Percentiles rank a stretch among this genome's conserved stretches.
phyloP scores from a whole-genome alignment of 345 rosid species.

The Eucalyptus camaldulensis region DNA sequence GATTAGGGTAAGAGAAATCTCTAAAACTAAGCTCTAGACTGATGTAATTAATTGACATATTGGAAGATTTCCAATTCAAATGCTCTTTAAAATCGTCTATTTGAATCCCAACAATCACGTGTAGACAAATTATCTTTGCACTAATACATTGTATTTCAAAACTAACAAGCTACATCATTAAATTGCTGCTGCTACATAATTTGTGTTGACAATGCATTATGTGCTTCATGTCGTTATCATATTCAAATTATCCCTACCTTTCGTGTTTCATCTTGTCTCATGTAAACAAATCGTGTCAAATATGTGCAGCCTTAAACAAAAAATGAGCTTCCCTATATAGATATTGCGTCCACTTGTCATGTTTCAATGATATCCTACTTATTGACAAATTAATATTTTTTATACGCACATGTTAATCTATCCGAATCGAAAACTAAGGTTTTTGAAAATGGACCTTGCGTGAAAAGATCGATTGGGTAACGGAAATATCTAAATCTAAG shows the following conservation, averaged over 20 bases:
- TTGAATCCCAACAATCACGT: neutral
- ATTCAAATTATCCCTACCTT: neutral
- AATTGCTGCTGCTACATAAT: neutral
- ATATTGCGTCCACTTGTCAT: neutral
- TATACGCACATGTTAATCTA: neutral
- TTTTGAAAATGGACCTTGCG: neutral
- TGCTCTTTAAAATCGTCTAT: fast-evolving
- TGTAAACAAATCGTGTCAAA: neutral
- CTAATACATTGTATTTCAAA: neutral
- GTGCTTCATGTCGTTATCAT: fast-evolving
- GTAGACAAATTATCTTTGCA: neutral
- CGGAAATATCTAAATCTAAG: neutral
- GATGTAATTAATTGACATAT: neutral
- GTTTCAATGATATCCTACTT: neutral
- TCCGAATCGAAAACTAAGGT: neutral
- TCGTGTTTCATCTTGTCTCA: neutral
- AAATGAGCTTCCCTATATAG: neutral
- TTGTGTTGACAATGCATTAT: neutral
- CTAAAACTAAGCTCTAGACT: neutral
- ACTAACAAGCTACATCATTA: neutral
- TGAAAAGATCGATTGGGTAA: neutral
- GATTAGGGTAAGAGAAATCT: neutral
- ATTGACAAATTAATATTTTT: neutral
- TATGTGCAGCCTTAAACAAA: neutral
- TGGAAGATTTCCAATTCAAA: neutral